Evolutionary conservation across 2,329 filamentous ascomycete genomes (phyloP).

Genomic region (Blastomyces gilchristii): DNA sequence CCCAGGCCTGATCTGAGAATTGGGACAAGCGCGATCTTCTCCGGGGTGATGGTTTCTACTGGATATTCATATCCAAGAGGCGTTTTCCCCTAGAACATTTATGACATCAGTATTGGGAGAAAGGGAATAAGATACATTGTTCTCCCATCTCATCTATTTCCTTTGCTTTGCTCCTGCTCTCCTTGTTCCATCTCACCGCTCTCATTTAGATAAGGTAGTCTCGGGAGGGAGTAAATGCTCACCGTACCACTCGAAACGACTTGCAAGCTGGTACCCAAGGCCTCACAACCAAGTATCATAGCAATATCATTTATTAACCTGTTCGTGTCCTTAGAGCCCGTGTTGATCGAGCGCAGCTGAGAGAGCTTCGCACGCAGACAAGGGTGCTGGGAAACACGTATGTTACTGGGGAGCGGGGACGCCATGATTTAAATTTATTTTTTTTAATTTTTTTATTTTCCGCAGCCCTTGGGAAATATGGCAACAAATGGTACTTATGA

Average conservation of each 20-base stretch:
- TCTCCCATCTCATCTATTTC: not conserved
- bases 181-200: not conserved
- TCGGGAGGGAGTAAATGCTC: conserved; percentile 24
- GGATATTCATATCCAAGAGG: conserved; percentile 69
- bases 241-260: conserved; percentile 54
- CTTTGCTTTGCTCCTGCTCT: not conserved
- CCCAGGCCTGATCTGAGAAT: conserved; percentile 85
- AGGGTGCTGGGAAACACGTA: conserved; percentile 74
- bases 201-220: not conserved
- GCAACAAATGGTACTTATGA: not conserved
- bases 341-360: conserved; percentile 65
- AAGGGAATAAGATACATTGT: not conserved
- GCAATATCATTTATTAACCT: conserved; percentile 76
- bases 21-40: conserved; percentile 69
- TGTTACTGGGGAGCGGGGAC: conserved; percentile 41
- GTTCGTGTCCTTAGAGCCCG: conserved; percentile 66
- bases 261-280: conserved; percentile 55
- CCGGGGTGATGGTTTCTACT: conserved; percentile 52
- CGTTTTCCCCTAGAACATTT: conserved; percentile 53
- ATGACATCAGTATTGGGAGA: conserved; percentile 2
- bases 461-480: not conserved
- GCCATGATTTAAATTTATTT: conserved; percentile 5
- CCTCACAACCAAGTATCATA: conserved; percentile 71
- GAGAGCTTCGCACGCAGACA: conserved; percentile 82
- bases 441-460: not conserved